phyloP scores from a whole-genome alignment of 176 grass and related monocot genomes.

The Guadua angustifolia region DNA sequence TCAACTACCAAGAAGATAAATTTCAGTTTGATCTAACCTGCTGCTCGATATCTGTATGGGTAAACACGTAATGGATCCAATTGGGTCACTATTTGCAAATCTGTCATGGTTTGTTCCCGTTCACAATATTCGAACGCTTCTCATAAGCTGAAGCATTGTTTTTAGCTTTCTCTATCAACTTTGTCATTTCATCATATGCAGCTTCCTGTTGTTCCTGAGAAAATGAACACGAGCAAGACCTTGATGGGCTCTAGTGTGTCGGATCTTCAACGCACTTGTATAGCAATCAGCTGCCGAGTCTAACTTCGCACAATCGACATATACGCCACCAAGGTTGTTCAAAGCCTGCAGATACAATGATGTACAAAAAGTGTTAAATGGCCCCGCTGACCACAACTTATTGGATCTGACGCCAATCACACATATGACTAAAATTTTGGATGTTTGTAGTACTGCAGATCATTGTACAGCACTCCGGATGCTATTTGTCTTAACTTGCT shows the following conservation, averaged over 20 bases:
- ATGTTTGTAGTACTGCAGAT: constrained; percentile 2
- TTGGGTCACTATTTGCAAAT: constrained; percentile 76
- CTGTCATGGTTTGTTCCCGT: constrained; percentile 71
- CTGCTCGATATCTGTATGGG: constrained; percentile 91
- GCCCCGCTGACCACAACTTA: not conserved
- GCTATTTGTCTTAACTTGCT: not conserved
- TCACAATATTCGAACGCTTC: constrained; percentile 90
- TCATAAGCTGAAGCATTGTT: constrained; percentile 95
- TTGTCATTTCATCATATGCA: constrained; percentile 92
- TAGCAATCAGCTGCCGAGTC: constrained; percentile 91
- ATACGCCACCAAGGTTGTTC: constrained; percentile 97
- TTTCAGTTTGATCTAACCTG: constrained; percentile 63
- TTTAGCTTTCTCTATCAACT: constrained; percentile 84
- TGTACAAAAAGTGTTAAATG: not conserved
- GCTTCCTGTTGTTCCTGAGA: constrained; percentile 71
- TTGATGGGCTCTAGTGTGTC: constrained; percentile 94
- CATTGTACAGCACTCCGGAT: not conserved
- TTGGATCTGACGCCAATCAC: not conserved
- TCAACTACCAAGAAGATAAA: constrained; percentile 17
- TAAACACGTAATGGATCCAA: constrained; percentile 89
- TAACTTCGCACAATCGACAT: constrained; percentile 88
- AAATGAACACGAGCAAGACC: constrained; percentile 92
- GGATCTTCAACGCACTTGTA: constrained; percentile 84
- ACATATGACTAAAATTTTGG: constrained; percentile 6
- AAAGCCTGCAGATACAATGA: constrained; percentile 68